Base-by-base conservation (phyloP, 805 yeast genomes). In the Candida wancherniae region DNA sequence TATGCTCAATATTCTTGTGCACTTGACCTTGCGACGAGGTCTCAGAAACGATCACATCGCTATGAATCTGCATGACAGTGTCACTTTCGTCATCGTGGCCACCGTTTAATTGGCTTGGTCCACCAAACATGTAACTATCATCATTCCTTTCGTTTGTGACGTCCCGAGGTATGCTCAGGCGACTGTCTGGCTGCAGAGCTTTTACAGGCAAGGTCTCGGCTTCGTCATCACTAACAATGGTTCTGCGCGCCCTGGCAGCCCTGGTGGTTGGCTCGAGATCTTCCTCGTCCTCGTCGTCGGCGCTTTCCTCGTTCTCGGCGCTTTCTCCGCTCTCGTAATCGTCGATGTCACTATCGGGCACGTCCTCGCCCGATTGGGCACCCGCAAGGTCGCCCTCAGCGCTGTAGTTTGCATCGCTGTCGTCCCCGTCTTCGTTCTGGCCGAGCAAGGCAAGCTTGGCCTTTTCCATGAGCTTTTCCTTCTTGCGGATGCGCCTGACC, bases 401-500 rank as follows among this genome's bases (percentile, higher is more conserved):
- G 15, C 22, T 23, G 16, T 11, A 23, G 8, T 20, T 28, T 5
- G 18, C 27, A 10, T 40, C 46, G 3, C 31, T 42, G 22, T 44
- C 49, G 14, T 41, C 47, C 6, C 29, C 37, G 19, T 44, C 32
- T 22, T 27, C 24, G 22, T 34, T 31, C 3, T 34, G 45, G 6
- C 50, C 30, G 10, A 55, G 25, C 31, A 60, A 46, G 3, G 63
- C 65, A 29, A 45, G 31, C 24, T 55, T 57, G 5, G 59, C 74
- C 47, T 40, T 60, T 48, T 51, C 67, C 48, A 49, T 47, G 14
- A 58, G 31, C 40, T 58, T 62, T 38, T 70, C 75, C 34, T 58
- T 53, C 40, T 58, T 61, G 26, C 75, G 61, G 18, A 73, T 61
- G 12, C 61, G 60, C 29, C 63, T 51, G 10, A 60, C 71, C 41